A percentile compares a stretch with the other conserved stretches of the same genome.
Conservation (phyloP, 331 rosid species). For the Quercus lobata region DNA sequence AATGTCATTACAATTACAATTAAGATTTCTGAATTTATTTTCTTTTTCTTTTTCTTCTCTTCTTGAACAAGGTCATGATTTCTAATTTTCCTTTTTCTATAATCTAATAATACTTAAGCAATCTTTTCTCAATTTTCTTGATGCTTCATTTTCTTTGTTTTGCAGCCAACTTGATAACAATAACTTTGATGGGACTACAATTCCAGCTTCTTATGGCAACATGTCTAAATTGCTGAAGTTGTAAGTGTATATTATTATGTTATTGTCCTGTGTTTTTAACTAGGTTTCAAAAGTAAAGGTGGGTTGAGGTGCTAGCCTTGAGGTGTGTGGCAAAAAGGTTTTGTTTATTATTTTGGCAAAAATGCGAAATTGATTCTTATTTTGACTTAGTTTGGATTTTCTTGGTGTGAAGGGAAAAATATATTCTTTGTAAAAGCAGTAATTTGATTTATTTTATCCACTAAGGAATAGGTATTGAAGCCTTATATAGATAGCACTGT, state of each 20-base stretch:
- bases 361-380: no score
- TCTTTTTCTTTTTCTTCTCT: neutral
- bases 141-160: slow-evolving; percentile 22
- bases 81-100: neutral
- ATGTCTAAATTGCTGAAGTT: slow-evolving; percentile 71
- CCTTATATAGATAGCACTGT: no score
- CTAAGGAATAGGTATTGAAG: no score
- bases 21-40: neutral
- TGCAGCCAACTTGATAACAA: slow-evolving; percentile 97
- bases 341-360: neutral
- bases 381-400: slow-evolving; percentile 6
- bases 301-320: slow-evolving; percentile 8
- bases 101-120: neutral
- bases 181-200: slow-evolving; percentile 55
- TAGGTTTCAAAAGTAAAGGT: slow-evolving; percentile 10
- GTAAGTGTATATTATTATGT: slow-evolving; percentile 54
- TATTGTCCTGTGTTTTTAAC: slow-evolving; percentile 13
- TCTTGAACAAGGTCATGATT: neutral
- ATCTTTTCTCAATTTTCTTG: neutral
- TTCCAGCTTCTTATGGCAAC: slow-evolving; percentile 62
- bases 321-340: neutral
- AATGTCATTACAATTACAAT: neutral
- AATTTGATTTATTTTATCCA: no score
- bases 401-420: no score
- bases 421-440: no score